phyloP scores from a whole-genome alignment of 2,329 filamentous ascomycete genomes.

The Cercospora brassicicola region DNA sequence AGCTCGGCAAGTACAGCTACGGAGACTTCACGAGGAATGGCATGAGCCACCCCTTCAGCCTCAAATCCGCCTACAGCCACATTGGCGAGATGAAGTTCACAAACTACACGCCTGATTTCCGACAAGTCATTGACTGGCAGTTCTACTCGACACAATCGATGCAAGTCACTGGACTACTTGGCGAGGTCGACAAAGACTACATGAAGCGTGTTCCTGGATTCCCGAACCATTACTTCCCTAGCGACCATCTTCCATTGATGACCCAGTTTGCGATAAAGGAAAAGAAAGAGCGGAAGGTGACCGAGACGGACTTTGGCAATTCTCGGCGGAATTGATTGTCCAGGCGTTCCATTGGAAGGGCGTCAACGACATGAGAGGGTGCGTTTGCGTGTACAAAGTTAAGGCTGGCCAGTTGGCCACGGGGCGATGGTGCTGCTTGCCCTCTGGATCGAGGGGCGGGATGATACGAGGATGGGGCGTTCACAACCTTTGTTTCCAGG shows the following conservation, averaged over 20 bases:
- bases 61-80: constrained; percentile 84
- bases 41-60: constrained; percentile 89
- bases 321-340: constrained; percentile 25
- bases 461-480: constrained; percentile 7
- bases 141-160: constrained; percentile 94
- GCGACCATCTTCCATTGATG: constrained; percentile 86
- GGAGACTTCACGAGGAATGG: constrained; percentile 90
- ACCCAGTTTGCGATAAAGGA: constrained; percentile 87
- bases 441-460: neutral
- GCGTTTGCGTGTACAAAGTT: constrained; percentile 15
- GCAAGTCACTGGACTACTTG: constrained; percentile 78
- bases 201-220: constrained; percentile 85
- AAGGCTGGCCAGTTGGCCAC: neutral
- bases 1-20: constrained; percentile 79
- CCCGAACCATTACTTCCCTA: constrained; percentile 91
- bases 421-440: neutral
- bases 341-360: constrained; percentile 9
- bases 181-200: constrained; percentile 81
- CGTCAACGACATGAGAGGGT: neutral
- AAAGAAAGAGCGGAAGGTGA: constrained; percentile 63
- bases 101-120: constrained; percentile 94
- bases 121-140: constrained; percentile 91
- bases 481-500: constrained; percentile 15
- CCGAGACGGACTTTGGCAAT: constrained; percentile 40
- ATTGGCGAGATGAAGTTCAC: constrained; percentile 89